Percentiles rank a stretch among this genome's conserved stretches.
Conservation (phyloP, 2,329 filamentous ascomycete species). For the Harringtonia aguacate region DNA sequence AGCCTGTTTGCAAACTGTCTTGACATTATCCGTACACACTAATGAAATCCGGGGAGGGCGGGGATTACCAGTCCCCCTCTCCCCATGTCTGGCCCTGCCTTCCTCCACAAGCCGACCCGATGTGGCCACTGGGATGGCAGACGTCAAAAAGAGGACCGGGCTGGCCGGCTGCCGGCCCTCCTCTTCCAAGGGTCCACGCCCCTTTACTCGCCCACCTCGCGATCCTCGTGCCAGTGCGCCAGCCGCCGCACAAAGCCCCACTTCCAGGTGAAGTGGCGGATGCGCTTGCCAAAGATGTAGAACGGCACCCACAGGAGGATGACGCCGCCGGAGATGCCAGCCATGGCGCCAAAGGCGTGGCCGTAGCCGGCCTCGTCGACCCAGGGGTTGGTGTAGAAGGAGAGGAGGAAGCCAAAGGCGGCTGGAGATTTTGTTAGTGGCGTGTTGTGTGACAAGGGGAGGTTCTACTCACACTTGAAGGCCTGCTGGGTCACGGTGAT, state of each 20-base stretch:
- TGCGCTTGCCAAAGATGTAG: conserved; percentile 38
- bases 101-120: too few relatives aligned
- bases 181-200: too few relatives aligned
- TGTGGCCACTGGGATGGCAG: too few relatives aligned
- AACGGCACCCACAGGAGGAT: conserved; percentile 37
- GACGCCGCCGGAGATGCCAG: conserved; percentile 36
- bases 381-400: conserved; percentile 52
- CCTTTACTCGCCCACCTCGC: conserved; percentile 44
- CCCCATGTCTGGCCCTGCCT: too few relatives aligned
- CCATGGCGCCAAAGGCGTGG: conserved; percentile 45
- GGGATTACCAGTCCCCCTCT: too few relatives aligned
- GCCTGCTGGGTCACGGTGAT: conserved; percentile 39
- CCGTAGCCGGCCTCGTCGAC: conserved; percentile 37
- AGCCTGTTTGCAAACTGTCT: too few relatives aligned
- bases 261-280: conserved; percentile 34
- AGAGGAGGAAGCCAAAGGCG: conserved; percentile 45
- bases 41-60: too few relatives aligned
- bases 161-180: too few relatives aligned
- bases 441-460: neutral
- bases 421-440: conserved; percentile 9
- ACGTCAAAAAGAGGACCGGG: too few relatives aligned
- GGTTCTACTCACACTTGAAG: conserved; percentile 35
- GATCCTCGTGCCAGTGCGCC: conserved; percentile 39
- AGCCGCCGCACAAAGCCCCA: conserved; percentile 34
- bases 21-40: too few relatives aligned